phyloP scores from a whole-genome alignment of 2,329 filamentous ascomycete species.

The Botrytis squamosa region DNA sequence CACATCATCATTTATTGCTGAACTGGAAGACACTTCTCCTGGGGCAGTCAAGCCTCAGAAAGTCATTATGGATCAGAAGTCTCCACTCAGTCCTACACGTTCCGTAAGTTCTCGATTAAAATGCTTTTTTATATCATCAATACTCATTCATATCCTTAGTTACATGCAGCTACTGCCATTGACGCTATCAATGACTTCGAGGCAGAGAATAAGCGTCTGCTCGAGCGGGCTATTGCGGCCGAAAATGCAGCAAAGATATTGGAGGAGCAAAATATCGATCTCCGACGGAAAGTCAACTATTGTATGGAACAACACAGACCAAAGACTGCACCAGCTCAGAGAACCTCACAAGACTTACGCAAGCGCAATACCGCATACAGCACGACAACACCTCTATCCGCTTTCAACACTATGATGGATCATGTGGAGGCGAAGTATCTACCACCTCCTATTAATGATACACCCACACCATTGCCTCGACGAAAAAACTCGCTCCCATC shows the following conservation, averaged over 20 bases:
- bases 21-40: conserved; percentile 35
- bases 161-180: conserved; percentile 18
- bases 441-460: background rate
- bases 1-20: conserved; percentile 29
- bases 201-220: conserved; percentile 19
- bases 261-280: conserved; percentile 29
- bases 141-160: background rate
- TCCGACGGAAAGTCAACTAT: conserved; percentile 29
- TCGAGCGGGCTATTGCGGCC: conserved; percentile 26
- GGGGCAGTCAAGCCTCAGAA: conserved; percentile 2
- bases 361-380: conserved; percentile 2
- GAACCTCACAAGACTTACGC: background rate
- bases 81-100: conserved; percentile 9
- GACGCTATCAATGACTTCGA: conserved; percentile 22
- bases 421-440: background rate
- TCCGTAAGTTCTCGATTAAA: conserved; percentile 5
- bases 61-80: background rate
- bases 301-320: conserved; percentile 27
- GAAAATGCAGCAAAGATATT: conserved; percentile 34
- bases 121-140: background rate
- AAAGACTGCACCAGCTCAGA: conserved; percentile 27
- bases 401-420: conserved; percentile 29
- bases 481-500: background rate
- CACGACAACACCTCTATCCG: conserved; percentile 26
- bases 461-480: conserved; percentile 10